Evolutionary conservation across 495 filamentous ascomycete species (phyloP).

Genomic region (Penicillium dipodomyicola): DNA sequence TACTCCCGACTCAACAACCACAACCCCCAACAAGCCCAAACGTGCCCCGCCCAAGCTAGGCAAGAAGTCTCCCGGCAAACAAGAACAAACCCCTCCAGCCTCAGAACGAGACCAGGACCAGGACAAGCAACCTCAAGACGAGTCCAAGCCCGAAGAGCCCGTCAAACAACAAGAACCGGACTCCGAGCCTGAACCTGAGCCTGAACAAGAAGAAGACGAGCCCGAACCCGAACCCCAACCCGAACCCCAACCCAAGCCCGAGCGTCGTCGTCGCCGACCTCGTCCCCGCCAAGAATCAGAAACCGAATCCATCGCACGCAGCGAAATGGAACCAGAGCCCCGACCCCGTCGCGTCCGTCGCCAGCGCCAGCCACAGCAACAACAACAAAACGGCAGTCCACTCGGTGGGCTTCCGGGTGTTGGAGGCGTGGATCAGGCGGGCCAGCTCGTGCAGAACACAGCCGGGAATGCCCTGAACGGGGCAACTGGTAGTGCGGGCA

Average conservation of each 20-base stretch:
- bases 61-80: slow-evolving; percentile 35
- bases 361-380: slow-evolving; percentile 28
- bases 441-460: slow-evolving; percentile 61
- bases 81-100: slow-evolving; percentile 35
- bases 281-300: slow-evolving; percentile 39
- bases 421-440: slow-evolving; percentile 56
- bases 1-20: slow-evolving; percentile 22
- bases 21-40: slow-evolving; percentile 30
- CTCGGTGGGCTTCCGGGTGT: slow-evolving; percentile 55
- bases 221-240: slow-evolving; percentile 25
- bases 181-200: slow-evolving; percentile 10
- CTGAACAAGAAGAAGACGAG: slow-evolving; percentile 10
- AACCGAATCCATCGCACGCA: slow-evolving; percentile 35
- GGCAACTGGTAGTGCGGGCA: slow-evolving; percentile 55
- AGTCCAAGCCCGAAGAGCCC: slow-evolving; percentile 14
- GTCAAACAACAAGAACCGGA: slow-evolving; percentile 22
- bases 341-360: slow-evolving; percentile 39
- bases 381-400: slow-evolving; percentile 40
- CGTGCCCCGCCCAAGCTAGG: slow-evolving; percentile 36
- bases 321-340: slow-evolving; percentile 40
- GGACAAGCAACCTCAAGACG: slow-evolving; percentile 9
- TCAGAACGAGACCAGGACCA: slow-evolving; percentile 29
- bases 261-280: slow-evolving; percentile 29
- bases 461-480: slow-evolving; percentile 59
- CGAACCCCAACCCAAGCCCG: slow-evolving; percentile 27